These are phyloP conservation scores for Suillus paluster DNA, from an alignment of 768 basidiomycete species.

Conservation along the genomic window DNA sequence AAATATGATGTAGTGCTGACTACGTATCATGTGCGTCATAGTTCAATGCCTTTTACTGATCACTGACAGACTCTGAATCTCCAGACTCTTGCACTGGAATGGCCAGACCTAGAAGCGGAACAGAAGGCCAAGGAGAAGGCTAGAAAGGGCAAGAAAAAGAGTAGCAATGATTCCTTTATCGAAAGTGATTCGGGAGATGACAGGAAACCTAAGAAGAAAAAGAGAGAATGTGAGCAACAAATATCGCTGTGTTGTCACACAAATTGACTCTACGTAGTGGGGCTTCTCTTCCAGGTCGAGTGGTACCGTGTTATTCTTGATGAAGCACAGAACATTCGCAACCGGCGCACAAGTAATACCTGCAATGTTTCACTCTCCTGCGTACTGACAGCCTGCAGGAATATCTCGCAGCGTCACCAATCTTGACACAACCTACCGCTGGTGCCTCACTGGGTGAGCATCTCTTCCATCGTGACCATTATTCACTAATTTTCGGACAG, in stretches of 20 bases:
- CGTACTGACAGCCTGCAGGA: constrained; percentile 34
- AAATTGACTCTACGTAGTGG: constrained; percentile 34
- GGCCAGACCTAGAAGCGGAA: constrained; percentile 58
- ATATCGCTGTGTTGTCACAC: constrained; percentile 32
- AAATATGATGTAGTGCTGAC: constrained; percentile 69
- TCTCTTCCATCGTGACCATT: constrained; percentile 8
- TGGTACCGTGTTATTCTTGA: constrained; percentile 60
- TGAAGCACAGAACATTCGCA: constrained; percentile 56
- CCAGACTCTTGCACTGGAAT: constrained; percentile 61
- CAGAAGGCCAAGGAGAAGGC: constrained; percentile 31
- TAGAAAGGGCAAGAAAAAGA: constrained; percentile 16
- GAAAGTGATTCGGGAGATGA: constrained; percentile 25
- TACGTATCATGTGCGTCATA: constrained; percentile 42
- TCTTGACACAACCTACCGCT: constrained; percentile 56
- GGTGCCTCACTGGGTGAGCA: constrained; percentile 68
- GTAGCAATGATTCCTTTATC: constrained; percentile 23
- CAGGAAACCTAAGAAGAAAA: constrained; percentile 36
- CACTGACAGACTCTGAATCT: background rate
- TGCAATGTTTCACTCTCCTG: background rate
- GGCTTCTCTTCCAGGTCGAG: constrained; percentile 49
- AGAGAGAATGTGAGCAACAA: constrained; percentile 34
- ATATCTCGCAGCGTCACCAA: constrained; percentile 58
- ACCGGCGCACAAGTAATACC: constrained; percentile 47
- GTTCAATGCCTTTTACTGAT: constrained; percentile 11
- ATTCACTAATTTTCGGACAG: constrained; percentile 29